Evolutionary conservation across 2,329 filamentous ascomycete genomes (phyloP).

Genomic region (Ceratocystis papillata): DNA sequence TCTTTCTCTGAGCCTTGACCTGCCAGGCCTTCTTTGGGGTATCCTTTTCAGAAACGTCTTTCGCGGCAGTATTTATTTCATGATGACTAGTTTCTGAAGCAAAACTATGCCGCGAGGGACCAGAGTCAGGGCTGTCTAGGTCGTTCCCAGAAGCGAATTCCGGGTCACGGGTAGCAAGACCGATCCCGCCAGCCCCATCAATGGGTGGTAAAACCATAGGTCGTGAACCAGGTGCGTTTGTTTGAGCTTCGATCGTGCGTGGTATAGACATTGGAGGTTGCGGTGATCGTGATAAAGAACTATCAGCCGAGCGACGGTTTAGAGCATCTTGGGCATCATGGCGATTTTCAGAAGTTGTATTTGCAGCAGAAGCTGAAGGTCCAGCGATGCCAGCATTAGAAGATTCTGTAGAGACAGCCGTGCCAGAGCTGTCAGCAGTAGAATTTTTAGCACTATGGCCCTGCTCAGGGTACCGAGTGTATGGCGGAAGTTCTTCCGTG

Average conservation of each 20-base stretch:
- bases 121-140: constrained; percentile 40
- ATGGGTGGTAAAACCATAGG: constrained; percentile 30
- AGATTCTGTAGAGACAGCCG: constrained; percentile 15
- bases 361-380: constrained; percentile 16
- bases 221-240: neutral
- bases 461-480: constrained; percentile 78
- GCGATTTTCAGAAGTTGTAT: constrained; percentile 13
- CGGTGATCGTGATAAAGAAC: neutral
- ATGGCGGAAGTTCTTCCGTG: constrained; percentile 82
- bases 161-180: constrained; percentile 49
- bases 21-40: constrained; percentile 39
- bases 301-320: neutral
- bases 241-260: neutral
- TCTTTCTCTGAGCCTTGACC: constrained; percentile 41
- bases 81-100: constrained; percentile 43
- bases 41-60: constrained; percentile 38
- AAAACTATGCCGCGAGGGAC: constrained; percentile 43
- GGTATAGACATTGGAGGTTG: constrained; percentile 17
- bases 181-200: constrained; percentile 50
- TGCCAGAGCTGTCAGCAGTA: constrained; percentile 22
- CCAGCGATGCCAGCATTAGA: neutral
- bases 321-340: neutral
- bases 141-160: constrained; percentile 50
- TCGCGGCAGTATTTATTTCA: constrained; percentile 44
- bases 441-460: constrained; percentile 44